Evolutionary conservation across 2,329 filamentous ascomycete species (phyloP).

Genomic region (Cladosporium sp.): DNA sequence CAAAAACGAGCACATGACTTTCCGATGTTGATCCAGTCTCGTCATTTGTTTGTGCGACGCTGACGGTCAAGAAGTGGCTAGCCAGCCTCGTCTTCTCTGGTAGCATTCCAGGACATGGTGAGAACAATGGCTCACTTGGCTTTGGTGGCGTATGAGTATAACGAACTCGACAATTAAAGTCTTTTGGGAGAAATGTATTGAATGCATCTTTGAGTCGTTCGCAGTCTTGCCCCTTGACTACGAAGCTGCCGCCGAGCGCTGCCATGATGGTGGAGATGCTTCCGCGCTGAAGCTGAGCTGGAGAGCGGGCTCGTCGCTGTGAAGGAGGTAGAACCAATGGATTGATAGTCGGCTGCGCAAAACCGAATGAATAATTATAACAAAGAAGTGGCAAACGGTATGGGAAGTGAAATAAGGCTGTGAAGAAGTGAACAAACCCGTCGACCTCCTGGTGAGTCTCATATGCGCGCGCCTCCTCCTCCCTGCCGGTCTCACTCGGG

Average conservation of each 20-base stretch:
- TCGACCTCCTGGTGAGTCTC: not conserved
- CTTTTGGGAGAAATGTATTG: constrained; percentile 48
- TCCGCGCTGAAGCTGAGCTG: not conserved
- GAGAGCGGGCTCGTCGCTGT: not conserved
- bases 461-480: not conserved
- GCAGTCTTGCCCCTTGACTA: not conserved
- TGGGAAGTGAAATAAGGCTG: too few relatives aligned
- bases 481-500: not conserved
- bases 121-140: constrained; percentile 69
- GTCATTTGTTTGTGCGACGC: constrained; percentile 41
- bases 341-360: too few relatives aligned
- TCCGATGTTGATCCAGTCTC: constrained; percentile 19
- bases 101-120: constrained; percentile 65
- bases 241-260: constrained; percentile 1
- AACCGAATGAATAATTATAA: too few relatives aligned
- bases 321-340: too few relatives aligned
- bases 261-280: constrained; percentile 10
- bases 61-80: constrained; percentile 67
- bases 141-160: constrained; percentile 84
- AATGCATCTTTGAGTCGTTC: constrained; percentile 37
- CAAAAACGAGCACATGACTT: constrained; percentile 63
- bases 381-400: too few relatives aligned
- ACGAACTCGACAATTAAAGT: constrained; percentile 63
- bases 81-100: constrained; percentile 80
- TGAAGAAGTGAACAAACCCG: not conserved